Percentiles rank a stretch among this genome's conserved stretches.
Conservation (phyloP, 768 basidiomycete species). For the Cyclocybe aegerita region DNA sequence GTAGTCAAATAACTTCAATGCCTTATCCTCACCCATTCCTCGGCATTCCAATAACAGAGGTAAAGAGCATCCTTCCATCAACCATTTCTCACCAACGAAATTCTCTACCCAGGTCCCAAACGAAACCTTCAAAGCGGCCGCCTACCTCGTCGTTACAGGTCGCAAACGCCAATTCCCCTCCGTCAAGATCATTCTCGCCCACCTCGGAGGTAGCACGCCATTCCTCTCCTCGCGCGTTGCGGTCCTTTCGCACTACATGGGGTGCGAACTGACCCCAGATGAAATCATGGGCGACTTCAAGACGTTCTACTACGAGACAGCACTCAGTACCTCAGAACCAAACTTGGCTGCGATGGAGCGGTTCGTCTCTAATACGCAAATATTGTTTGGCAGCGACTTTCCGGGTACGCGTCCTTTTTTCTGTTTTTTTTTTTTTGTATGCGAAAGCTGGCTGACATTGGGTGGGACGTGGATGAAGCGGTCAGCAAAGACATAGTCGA, state of each 20-base stretch:
- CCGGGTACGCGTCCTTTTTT: constrained; percentile 48
- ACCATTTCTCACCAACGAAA: constrained; percentile 2
- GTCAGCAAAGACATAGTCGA: constrained; percentile 51
- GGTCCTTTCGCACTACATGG: constrained; percentile 67
- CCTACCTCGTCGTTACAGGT: constrained; percentile 73
- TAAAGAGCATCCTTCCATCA: constrained; percentile 18
- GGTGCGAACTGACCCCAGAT: constrained; percentile 57
- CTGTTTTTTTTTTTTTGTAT: background rate
- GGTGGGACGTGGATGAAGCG: constrained; percentile 34
- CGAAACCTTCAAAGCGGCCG: constrained; percentile 81
- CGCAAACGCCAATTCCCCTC: constrained; percentile 59
- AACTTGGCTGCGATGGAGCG: constrained; percentile 50
- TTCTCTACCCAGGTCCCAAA: constrained; percentile 58
- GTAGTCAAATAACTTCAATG: constrained; percentile 62
- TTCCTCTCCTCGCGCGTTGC: constrained; percentile 71
- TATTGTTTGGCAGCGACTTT: constrained; percentile 77
- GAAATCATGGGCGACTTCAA: constrained; percentile 71
- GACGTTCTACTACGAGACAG: constrained; percentile 75
- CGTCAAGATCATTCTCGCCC: constrained; percentile 68
- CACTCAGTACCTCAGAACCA: constrained; percentile 56
- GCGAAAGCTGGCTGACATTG: background rate
- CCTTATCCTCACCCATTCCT: constrained; percentile 63
- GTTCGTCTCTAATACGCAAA: constrained; percentile 47
- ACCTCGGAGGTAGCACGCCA: constrained; percentile 69
- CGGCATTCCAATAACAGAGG: constrained; percentile 71